A percentile compares a stretch with the other conserved stretches of the same genome.
Conservation (phyloP, 1,139 yeast species). For the Kluyveromyces marxianus region DNA sequence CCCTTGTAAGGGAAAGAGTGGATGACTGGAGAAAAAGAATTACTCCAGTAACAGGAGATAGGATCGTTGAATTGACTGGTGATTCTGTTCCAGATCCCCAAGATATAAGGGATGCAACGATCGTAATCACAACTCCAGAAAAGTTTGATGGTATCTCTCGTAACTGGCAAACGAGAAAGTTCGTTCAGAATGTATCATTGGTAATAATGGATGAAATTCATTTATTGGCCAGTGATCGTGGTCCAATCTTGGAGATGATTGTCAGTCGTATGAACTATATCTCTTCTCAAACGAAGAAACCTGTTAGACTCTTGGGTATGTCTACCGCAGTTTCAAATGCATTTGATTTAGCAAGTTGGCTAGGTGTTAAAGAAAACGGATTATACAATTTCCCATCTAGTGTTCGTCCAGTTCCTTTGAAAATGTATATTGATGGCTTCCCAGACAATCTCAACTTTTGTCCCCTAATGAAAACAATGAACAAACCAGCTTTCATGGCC, state of each 20-base stretch:
- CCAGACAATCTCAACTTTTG: conserved; percentile 92
- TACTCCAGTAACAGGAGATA: conserved; percentile 52
- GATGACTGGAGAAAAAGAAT: conserved; percentile 85
- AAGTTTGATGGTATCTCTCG: conserved; percentile 98
- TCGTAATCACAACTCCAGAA: conserved; percentile 94
- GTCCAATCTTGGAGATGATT: conserved; percentile 96
- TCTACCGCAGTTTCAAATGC: conserved; percentile 98
- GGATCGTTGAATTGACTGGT: conserved; percentile 90
- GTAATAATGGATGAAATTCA: conserved; percentile 98
- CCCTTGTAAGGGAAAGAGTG: conserved; percentile 91
- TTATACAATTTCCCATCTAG: conserved; percentile 90
- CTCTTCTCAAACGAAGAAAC: conserved; percentile 64
- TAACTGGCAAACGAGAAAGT: conserved; percentile 93
- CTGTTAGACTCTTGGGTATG: conserved; percentile 82
- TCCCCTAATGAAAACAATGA: conserved; percentile 96
- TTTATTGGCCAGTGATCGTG: conserved; percentile 92
- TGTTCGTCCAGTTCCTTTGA: conserved; percentile 94
- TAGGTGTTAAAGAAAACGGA: conserved; percentile 75
- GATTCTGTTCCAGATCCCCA: conserved; percentile 87
- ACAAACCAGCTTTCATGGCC: conserved; percentile 94
- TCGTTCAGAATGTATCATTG: conserved; percentile 83
- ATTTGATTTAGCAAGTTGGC: conserved; percentile 96
- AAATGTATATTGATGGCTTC: conserved; percentile 96
- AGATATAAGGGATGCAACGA: conserved; percentile 83
- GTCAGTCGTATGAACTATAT: conserved; percentile 96